Evolutionary conservation across 2,329 filamentous ascomycete species (phyloP), one percentile per base, ranked within the genome.

Genomic region (Penicillium thymicola): DNA sequence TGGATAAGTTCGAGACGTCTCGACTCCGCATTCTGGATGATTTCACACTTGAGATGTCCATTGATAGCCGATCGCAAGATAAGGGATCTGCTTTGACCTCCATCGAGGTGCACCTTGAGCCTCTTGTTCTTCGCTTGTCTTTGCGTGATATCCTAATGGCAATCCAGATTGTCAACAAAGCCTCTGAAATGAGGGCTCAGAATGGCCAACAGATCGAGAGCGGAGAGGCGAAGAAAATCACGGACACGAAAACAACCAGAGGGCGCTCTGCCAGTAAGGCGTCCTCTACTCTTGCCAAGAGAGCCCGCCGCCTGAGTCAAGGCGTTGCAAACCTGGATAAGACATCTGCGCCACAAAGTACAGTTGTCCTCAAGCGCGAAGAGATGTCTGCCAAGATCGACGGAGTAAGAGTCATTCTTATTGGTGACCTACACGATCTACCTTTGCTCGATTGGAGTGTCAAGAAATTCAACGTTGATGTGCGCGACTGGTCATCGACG

Each of bases 1-100:
- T 99, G 94, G 95, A 99, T 73, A 90, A 87, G 61, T 97, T 97
- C 65, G 93, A 99, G 65, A 92, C 89, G 4, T 92, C 88, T 40
- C 86, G 91, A 37, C 81, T 99, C 45, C 87, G 94, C 18, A 96
- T 99, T 59, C 84, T 99, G 32, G 95, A 99, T 70, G 92, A 99
- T 73, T 99, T 99, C 72, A 96, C 92, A 3, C 80, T 97, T 10
- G 89, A 94, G 61, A 81, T 96, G 66, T 94, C 90, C 3, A 85
- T 99, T 79, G 93, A 99, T 67, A 86, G 85, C 63, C 79, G 83
- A 40, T 78, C 81, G 2, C 82, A 87, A 67, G 82, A 82, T 28
- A 80, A 79, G 58, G 80, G 81, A 25, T 82, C 84, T 13, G 82
- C 84, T 1, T 67, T 87, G 36, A 94, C 87, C 3, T 94, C 85